Evolutionary conservation across 2,329 filamentous ascomycete species (phyloP).

Genomic region (Aspergillus jensenii): DNA sequence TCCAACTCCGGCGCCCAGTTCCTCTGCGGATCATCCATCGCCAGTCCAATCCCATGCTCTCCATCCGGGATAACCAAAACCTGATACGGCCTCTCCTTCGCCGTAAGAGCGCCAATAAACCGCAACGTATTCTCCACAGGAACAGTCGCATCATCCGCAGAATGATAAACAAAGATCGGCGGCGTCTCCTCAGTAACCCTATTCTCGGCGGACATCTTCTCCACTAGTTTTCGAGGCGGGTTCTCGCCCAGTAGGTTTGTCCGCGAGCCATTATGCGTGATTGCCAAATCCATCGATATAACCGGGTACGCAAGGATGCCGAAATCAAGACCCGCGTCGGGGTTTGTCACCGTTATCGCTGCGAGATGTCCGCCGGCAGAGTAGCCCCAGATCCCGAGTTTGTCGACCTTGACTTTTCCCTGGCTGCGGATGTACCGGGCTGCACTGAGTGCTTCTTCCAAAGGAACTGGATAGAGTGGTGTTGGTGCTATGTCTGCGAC

Average conservation of each 20-base stretch:
- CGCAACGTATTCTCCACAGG: slow-evolving; percentile 4
- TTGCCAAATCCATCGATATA: neutral
- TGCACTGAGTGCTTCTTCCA: neutral
- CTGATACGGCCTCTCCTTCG: neutral
- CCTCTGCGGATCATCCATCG: neutral
- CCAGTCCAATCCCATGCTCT: neutral
- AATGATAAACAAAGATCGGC: slow-evolving; percentile 4
- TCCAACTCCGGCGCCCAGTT: slow-evolving; percentile 5
- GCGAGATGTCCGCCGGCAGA: slow-evolving; percentile 1
- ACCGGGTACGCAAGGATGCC: slow-evolving; percentile 1
- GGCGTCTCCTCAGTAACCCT: neutral
- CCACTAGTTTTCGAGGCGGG: neutral
- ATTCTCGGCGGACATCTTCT: neutral
- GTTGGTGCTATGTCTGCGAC: neutral
- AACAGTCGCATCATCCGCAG: neutral
- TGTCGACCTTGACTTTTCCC: neutral
- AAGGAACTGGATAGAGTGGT: neutral
- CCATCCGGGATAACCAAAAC: slow-evolving; percentile 1
- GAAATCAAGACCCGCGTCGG: neutral
- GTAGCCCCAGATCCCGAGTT: slow-evolving; percentile 6
- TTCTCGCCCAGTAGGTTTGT: neutral
- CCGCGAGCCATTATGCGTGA: neutral
- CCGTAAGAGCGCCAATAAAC: neutral
- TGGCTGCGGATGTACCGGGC: neutral
- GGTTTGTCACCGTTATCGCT: neutral